Base-by-base conservation (phyloP, 2,329 filamentous ascomycete genomes). In the Sphaerulina musiva region DNA sequence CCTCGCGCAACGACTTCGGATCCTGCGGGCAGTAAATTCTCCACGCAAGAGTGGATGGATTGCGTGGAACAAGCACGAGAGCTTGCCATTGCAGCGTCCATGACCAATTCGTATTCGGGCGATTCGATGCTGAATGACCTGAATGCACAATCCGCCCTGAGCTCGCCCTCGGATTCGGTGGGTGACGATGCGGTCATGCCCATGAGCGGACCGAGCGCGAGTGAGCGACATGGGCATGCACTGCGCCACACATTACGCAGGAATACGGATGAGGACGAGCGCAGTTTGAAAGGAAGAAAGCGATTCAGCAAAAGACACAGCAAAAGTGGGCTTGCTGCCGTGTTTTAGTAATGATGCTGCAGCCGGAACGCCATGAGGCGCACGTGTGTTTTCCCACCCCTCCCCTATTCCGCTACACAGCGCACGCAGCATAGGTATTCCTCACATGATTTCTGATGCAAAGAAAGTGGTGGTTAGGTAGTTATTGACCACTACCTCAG, bases 1-100 rank as follows among this genome's bases (percentile, higher is more conserved):
- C 79, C 84, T n/a, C 95, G 95, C 69, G 80, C 84, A 14, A 82
- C 84, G 54, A 78, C 78, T 46, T 80, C 76, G 58, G 81, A 83
- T 61, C 77, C 79, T 20, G 85, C 83, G 59, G 79, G 79, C 41
- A 81, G 80, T 42, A 83, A 84, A 57, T 79, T 83, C 54, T 85
- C 84, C 4, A 87, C 88, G 4, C 84, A 93, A 61, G 92, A 97
- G 69, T 98, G 93, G 93, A 80, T 97, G 46, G 91, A 95, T 64
- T 85, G 84, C 40, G 77, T 98, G 41, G 89, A 95, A 62, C 83
- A 87, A 60, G 90, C 93, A 5, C 86, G 86, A 66, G 91, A 97
- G 57, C 79, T 95, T 64, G 92, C 89, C 3, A 70, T 87, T 34
- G 86, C 87, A 2, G 85, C 82, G 61, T 64, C 63, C 11, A 77